Evolutionary conservation across 805 yeast species (phyloP).

Genomic region (Barnettozyma botsteinii): DNA sequence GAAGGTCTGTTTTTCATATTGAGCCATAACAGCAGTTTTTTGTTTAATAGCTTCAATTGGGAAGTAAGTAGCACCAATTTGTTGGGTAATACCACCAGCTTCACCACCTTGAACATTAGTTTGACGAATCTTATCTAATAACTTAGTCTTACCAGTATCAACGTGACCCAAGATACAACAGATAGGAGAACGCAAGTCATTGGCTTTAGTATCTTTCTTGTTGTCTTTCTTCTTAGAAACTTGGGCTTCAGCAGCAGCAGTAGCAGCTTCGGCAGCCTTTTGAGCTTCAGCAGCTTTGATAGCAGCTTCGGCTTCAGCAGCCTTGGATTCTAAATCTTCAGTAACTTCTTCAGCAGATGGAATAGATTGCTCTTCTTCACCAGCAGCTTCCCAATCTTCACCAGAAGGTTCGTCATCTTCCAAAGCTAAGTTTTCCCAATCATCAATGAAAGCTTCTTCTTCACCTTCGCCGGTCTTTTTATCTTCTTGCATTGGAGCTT

Average conservation of each 20-base stretch:
- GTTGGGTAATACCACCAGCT: conserved; percentile 99
- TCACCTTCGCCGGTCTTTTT: conserved; percentile 24
- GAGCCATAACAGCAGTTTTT: conserved; percentile 88
- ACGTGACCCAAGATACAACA: conserved; percentile 99
- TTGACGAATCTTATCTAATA: conserved; percentile 94
- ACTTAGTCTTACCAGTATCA: conserved; percentile 98
- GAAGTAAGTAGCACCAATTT: conserved; percentile 99
- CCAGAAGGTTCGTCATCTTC: conserved; percentile 52
- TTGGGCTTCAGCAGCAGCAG: conserved; percentile 23
- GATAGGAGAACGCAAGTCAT: conserved; percentile 92
- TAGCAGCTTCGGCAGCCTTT: conserved; percentile 25
- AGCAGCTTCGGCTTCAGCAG: conserved; percentile 21
- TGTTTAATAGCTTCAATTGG: conserved; percentile 90
- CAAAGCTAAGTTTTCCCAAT: conserved; percentile 75
- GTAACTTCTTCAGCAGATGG: conserved; percentile 26
- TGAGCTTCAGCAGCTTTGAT: conserved; percentile 21
- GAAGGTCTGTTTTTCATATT: conserved; percentile 75
- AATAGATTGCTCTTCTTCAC: conserved; percentile 20
- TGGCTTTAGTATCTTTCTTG: conserved; percentile 25
- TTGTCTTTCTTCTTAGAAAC: conserved; percentile 21
- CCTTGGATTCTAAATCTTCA: conserved; percentile 27
- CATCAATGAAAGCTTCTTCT: conserved; percentile 54
- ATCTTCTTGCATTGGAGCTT: conserved; percentile 22
- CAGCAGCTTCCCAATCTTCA: conserved; percentile 44
- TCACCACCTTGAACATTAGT: conserved; percentile 99